These are phyloP conservation scores for Eimeria nieschulzi DNA, from an alignment of 169 alveolate genomes.

Conservation along the genomic window DNA sequence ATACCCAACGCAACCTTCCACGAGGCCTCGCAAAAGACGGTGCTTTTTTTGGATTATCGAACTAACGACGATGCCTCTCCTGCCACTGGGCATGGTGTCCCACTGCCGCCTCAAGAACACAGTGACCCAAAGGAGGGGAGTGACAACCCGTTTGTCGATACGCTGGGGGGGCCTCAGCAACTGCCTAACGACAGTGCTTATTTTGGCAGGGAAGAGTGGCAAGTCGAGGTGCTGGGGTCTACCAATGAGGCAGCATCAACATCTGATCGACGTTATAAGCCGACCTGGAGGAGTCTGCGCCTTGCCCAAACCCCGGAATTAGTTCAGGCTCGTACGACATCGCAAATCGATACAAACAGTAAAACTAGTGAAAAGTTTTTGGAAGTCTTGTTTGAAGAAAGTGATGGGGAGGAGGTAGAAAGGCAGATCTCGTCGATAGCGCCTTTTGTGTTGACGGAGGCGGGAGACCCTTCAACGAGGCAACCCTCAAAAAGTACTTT, in stretches of 20 bases:
- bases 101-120: not conserved
- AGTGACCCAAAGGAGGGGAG: not conserved
- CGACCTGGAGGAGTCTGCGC: constrained; percentile 47
- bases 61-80: not conserved
- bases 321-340: constrained; percentile 9
- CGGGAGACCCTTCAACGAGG: not conserved
- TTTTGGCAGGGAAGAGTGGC: not conserved
- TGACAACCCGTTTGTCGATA: constrained; percentile 9
- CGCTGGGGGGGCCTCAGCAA: constrained; percentile 2
- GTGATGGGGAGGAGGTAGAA: constrained; percentile 1
- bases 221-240: not conserved
- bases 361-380: not conserved
- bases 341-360: constrained; percentile 23
- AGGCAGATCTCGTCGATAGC: not conserved
- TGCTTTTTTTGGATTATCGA: not conserved
- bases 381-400: not conserved
- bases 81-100: not conserved
- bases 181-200: not conserved
- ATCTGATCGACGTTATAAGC: constrained; percentile 13
- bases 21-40: constrained; percentile 14
- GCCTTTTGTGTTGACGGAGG: constrained; percentile 2
- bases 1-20: constrained; percentile 21
- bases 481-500: not conserved
- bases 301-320: not conserved
- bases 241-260: not conserved